Conservation (phyloP, 2,329 filamentous ascomycete species). For the Paracoccidioides lutzii region DNA sequence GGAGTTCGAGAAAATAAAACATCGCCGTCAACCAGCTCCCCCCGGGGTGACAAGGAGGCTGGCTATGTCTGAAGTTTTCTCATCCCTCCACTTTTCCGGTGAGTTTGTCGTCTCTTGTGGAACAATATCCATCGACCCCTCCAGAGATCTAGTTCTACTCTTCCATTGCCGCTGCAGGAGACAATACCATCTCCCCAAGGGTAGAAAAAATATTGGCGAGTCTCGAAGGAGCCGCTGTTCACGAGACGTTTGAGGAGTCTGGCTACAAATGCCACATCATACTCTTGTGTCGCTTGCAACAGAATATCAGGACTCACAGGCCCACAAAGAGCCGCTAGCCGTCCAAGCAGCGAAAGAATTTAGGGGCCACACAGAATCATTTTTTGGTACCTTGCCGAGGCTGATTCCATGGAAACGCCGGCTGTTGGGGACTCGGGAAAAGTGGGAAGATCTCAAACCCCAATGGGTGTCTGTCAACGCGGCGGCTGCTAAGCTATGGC, state of each 20-base stretch:
- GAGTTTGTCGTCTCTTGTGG: conserved; percentile 12
- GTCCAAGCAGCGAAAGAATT: not conserved
- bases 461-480: conserved; percentile 7
- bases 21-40: not conserved
- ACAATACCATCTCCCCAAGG: conserved; percentile 17
- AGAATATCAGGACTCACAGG: not conserved
- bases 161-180: conserved; percentile 6
- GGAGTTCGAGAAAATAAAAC: not conserved
- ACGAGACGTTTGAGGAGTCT: conserved; percentile 19
- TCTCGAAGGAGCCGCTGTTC: conserved; percentile 14
- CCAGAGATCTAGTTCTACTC: conserved; percentile 7
- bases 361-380: conserved; percentile 8
- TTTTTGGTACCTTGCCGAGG: conserved; percentile 11
- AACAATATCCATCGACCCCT: conserved; percentile 11
- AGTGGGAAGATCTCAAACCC: conserved; percentile 11
- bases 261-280: conserved; percentile 5
- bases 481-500: conserved; percentile 8
- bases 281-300: conserved; percentile 3
- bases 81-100: conserved; percentile 7
- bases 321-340: conserved; percentile 5
- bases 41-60: not conserved
- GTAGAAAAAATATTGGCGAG: conserved; percentile 16
- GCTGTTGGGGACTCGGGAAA: conserved; percentile 10
- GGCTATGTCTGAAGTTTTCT: not conserved
- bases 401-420: conserved; percentile 3